Evolutionary conservation across 257 asterid genomes (phyloP).

Genomic region (Echites panduratus): DNA sequence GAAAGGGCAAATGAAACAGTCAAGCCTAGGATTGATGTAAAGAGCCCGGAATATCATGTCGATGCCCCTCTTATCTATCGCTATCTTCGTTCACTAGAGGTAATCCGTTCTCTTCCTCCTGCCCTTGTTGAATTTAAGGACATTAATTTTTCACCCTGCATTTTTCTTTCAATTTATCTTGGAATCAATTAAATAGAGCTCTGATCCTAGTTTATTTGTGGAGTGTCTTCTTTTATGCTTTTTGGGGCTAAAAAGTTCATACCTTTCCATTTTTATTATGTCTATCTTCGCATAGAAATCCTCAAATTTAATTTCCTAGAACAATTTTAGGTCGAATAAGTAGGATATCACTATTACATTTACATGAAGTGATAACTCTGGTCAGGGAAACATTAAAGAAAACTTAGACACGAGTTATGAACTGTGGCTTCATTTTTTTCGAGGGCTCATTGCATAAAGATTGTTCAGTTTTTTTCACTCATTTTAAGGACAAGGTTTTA

Average conservation of each 20-base stretch:
- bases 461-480: background rate
- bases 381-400: background rate
- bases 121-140: background rate
- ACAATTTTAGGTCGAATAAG: background rate
- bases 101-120: constrained; percentile 8
- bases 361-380: background rate
- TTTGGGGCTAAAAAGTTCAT: background rate
- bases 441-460: background rate
- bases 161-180: background rate
- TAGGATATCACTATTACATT: background rate
- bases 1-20: background rate
- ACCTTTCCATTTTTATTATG: background rate
- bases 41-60: constrained; percentile 28
- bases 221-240: background rate
- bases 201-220: background rate
- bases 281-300: background rate
- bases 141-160: background rate
- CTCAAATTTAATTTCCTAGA: background rate
- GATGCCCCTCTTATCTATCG: constrained; percentile 53
- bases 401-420: background rate
- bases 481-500: background rate
- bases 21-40: constrained; percentile 8
- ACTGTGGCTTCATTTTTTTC: background rate
- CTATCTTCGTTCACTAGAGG: constrained; percentile 75
- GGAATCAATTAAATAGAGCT: background rate